Evolutionary conservation across 441 rosid genomes (phyloP).

Genomic region (Euphorbia neoarborescens): DNA sequence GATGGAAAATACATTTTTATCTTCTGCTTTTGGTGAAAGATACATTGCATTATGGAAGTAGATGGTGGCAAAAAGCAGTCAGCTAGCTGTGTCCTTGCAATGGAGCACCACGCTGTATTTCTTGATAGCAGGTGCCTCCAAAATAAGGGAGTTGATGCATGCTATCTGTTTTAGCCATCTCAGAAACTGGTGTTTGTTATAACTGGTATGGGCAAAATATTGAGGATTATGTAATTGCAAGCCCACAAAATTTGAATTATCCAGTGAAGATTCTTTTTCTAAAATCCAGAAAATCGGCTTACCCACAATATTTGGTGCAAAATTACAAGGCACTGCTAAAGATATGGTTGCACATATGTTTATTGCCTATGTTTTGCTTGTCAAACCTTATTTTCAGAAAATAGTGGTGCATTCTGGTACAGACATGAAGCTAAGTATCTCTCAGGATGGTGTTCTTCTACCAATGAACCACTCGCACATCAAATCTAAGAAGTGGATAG

Average conservation of each 20-base stretch:
- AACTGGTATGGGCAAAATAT: constrained; percentile 65
- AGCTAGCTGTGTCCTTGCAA: constrained; percentile 80
- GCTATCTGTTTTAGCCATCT: constrained; percentile 61
- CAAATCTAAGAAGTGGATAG: constrained; percentile 45
- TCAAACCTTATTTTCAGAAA: constrained; percentile 80
- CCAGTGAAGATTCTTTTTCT: constrained; percentile 34
- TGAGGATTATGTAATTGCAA: constrained; percentile 47
- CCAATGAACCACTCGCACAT: constrained; percentile 42
- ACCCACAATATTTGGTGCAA: constrained; percentile 66
- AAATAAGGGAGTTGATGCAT: constrained; percentile 33
- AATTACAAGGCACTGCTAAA: constrained; percentile 55
- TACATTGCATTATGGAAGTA: constrained; percentile 71
- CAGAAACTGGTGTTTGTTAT: constrained; percentile 82
- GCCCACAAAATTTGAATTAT: constrained; percentile 59
- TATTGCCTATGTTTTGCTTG: constrained; percentile 61
- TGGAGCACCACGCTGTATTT: constrained; percentile 88
- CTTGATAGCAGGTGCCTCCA: constrained; percentile 54
- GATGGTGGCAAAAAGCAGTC: constrained; percentile 70
- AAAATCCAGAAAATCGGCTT: constrained; percentile 42
- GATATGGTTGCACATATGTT: constrained; percentile 49
- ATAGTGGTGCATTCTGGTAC: constrained; percentile 55
- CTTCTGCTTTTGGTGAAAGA: constrained; percentile 76
- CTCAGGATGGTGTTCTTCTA: constrained; percentile 68
- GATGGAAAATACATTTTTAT: constrained; percentile 68
- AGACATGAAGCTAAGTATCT: constrained; percentile 47